These are phyloP conservation scores for Kwoniella dejecticola DNA, from an alignment of 768 basidiomycete species.

Conservation along the genomic window DNA sequence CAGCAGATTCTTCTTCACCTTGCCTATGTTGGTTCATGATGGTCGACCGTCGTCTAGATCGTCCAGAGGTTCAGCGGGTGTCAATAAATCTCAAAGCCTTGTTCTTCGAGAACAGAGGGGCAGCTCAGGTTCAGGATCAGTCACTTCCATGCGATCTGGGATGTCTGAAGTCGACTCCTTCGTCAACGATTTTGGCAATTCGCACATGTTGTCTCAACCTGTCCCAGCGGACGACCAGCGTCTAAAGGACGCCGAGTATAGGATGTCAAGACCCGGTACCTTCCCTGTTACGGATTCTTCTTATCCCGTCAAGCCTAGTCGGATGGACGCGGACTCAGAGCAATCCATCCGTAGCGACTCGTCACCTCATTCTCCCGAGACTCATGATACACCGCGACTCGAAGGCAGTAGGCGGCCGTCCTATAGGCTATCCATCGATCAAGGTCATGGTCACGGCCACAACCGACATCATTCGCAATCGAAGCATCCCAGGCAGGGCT, in stretches of 20 bases:
- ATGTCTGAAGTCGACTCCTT: conserved; percentile 56
- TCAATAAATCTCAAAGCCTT: too few relatives aligned
- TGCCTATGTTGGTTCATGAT: conserved; percentile 44
- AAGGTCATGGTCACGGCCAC: too few relatives aligned
- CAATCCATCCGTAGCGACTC: conserved; percentile 15
- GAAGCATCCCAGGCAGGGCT: too few relatives aligned
- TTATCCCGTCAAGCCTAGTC: conserved; percentile 42
- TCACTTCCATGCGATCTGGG: conserved; percentile 20
- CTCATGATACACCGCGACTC: neutral
- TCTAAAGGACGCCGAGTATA: conserved; percentile 39
- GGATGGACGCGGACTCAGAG: conserved; percentile 34
- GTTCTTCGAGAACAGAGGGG: conserved; percentile 10
- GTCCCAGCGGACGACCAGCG: conserved; percentile 37
- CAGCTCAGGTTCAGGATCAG: conserved; percentile 23
- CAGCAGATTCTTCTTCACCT: conserved; percentile 69
- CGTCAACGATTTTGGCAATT: conserved; percentile 54
- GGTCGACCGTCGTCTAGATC: conserved; percentile 57
- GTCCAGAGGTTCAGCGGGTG: conserved; percentile 1
- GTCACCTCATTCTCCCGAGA: conserved; percentile 4
- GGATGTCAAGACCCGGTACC: conserved; percentile 46
- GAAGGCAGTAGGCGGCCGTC: neutral
- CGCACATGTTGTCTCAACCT: conserved; percentile 41
- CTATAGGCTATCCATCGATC: neutral
- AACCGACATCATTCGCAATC: too few relatives aligned
- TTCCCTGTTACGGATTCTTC: conserved; percentile 52